These are phyloP conservation scores for Rhododendron ferrugineum DNA, from an alignment of 148 eudicot species.

Conservation along the genomic window DNA sequence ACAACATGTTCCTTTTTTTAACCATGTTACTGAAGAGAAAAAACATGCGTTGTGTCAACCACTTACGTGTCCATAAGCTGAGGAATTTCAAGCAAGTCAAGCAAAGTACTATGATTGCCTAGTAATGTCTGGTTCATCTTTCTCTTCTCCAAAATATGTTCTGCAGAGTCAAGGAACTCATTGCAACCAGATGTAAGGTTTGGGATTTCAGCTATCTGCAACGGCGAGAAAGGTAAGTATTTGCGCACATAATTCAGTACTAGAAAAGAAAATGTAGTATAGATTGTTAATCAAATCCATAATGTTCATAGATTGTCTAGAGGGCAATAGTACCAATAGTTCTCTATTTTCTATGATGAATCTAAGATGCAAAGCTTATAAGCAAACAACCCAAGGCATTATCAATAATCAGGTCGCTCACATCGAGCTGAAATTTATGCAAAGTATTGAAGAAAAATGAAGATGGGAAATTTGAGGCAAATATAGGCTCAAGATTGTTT, in stretches of 20 bases:
- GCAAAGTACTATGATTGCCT: constrained; percentile 91
- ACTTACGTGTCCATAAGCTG: constrained; percentile 99
- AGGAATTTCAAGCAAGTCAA: constrained; percentile 99
- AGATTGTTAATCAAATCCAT: not conserved
- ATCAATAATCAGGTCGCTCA: not conserved
- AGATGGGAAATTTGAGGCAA: not conserved
- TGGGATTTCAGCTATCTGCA: constrained; percentile 90
- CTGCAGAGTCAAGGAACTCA: constrained; percentile 87
- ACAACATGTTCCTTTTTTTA: not conserved
- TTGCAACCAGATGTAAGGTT: constrained; percentile 93
- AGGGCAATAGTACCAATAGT: not conserved
- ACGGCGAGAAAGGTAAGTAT: constrained; percentile 8
- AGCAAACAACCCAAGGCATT: not conserved
- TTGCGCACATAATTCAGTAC: not conserved
- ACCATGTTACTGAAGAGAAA: not conserved
- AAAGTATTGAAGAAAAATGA: not conserved
- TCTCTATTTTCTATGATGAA: not conserved
- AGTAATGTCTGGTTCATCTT: constrained; percentile 93
- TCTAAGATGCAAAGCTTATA: not conserved
- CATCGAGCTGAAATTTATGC: not conserved
- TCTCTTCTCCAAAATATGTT: constrained; percentile 82
- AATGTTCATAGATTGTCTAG: not conserved
- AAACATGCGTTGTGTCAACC: constrained; percentile 7
- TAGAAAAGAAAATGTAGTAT: not conserved
- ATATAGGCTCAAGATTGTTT: not conserved